These are phyloP conservation scores for Sphaerostilbella broomeana DNA, from an alignment of 2,329 filamentous ascomycete genomes.

Conservation along the genomic window DNA sequence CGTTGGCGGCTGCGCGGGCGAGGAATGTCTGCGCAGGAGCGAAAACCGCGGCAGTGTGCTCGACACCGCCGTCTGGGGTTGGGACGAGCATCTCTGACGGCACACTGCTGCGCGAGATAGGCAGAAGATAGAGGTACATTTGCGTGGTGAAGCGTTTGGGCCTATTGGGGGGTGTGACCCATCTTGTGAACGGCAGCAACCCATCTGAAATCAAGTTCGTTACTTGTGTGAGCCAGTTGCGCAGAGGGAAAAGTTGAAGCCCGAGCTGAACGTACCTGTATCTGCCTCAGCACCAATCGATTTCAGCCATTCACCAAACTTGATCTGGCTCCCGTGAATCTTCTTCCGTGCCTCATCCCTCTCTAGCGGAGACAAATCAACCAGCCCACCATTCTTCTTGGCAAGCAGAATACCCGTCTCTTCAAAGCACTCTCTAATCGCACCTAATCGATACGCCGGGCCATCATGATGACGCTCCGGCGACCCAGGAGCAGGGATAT, in stretches of 20 bases:
- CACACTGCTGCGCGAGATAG: conserved; percentile 38
- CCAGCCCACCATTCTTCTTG: conserved; percentile 43
- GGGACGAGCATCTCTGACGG: conserved; percentile 53
- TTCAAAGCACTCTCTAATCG: conserved; percentile 88
- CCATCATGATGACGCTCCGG: conserved; percentile 62
- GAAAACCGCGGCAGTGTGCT: conserved; percentile 71
- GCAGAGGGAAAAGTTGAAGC: not conserved
- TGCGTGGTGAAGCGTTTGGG: conserved; percentile 84
- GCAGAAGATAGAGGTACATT: conserved; percentile 93
- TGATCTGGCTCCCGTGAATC: conserved; percentile 60
- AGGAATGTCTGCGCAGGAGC: conserved; percentile 66
- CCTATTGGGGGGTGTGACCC: conserved; percentile 73
- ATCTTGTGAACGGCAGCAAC: conserved; percentile 78
- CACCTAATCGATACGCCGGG: conserved; percentile 68
- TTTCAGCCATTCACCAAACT: conserved; percentile 60
- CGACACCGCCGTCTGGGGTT: conserved; percentile 61
- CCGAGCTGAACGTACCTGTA: conserved; percentile 42
- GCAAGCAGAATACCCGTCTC: conserved; percentile 86
- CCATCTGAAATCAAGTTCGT: conserved; percentile 36
- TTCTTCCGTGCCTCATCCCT: conserved; percentile 59
- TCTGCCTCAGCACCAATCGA: conserved; percentile 56
- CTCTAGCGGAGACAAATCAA: conserved; percentile 54
- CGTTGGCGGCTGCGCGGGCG: conserved; percentile 49
- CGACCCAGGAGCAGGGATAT: conserved; percentile 38
- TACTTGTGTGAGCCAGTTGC: not conserved